Evolutionary conservation across 495 filamentous ascomycete species (phyloP), one percentile per base, ranked within the genome.

Genomic region (Podospora fimiseda): DNA sequence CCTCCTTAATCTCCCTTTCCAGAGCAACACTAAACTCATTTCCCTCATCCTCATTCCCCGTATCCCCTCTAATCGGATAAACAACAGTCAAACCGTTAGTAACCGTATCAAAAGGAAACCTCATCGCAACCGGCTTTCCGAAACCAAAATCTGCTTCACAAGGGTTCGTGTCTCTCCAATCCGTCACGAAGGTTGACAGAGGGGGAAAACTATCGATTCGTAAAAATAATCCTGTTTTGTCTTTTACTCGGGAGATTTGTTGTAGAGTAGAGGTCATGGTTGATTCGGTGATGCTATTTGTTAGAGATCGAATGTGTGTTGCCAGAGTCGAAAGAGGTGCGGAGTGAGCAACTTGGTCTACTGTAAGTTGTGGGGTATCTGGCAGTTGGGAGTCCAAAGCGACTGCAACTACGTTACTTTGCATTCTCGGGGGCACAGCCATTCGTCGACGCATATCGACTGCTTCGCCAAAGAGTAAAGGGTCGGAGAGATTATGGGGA

Each of bases 31-130:
- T 57, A 52, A 78, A 67, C 58, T 75, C 74, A 15, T 56, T 64
- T 1, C 75, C 75, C 44, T 78, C 70, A 47, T 75, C 68, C 42
- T 73, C 66, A 37, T 70, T 63, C 7, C 56, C 61, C 3, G 51
- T 43, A 3, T 43, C 46, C 3, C 41, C 19, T 9, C 61, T 51
- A 9, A 59, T 57, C 14, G 69, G 63, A 38, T 71, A 71, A 16
- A 69, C 43, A 11, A 67, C n/a, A 7, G 58, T 47, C 5, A 65
- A 27, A 0, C 65, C 63, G 48, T 60, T 60, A 23, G 63, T 60
- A 9, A 71, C 52, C 16, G 46, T 41, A 42, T 59, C 63, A 30
- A 61, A 65, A 2, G 63, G 53, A 37, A 64, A 61, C 27, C 65
- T 45, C 24, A 56, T 65, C 24, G 59, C 67, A 13, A 40, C 45